Percentiles rank a stretch among this genome's conserved stretches.
These are phyloP conservation scores for Paramecium caudatum DNA, from an alignment of 73 alveolate genomes.

Conservation along the genomic window DNA sequence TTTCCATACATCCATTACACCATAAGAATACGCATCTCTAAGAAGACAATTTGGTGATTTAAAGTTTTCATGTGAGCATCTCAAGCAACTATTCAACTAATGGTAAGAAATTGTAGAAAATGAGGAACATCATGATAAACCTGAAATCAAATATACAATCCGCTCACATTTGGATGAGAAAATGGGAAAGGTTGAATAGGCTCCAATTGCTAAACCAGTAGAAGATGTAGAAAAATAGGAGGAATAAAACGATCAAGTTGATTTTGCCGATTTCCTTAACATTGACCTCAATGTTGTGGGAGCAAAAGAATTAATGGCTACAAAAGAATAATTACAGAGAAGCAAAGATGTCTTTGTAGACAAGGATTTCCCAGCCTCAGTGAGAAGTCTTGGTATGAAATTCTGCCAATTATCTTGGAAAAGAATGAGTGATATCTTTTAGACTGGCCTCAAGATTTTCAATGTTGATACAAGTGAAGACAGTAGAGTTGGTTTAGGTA, in stretches of 20 bases:
- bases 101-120: not conserved
- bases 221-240: constrained; percentile 12
- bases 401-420: not conserved
- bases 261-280: constrained; percentile 36
- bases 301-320: not conserved
- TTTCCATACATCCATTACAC: not conserved
- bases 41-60: not conserved
- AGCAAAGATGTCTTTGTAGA: not conserved
- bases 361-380: not conserved
- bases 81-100: not conserved
- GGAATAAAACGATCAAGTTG: not conserved
- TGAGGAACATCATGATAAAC: not conserved
- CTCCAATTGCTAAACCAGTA: not conserved
- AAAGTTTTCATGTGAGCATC: not conserved
- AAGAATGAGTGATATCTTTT: not conserved
- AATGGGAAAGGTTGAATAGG: not conserved
- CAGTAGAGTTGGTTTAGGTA: constrained; percentile 74
- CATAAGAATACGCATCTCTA: not conserved
- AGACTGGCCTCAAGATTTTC: not conserved
- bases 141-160: not conserved
- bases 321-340: not conserved
- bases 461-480: constrained; percentile 7
- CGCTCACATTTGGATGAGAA: not conserved
- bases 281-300: not conserved
- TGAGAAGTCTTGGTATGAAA: not conserved